Percentiles rank a stretch among this genome's conserved stretches.
phyloP scores from a whole-genome alignment of 169 alveolate species.

The Plasmodium yoelii region DNA sequence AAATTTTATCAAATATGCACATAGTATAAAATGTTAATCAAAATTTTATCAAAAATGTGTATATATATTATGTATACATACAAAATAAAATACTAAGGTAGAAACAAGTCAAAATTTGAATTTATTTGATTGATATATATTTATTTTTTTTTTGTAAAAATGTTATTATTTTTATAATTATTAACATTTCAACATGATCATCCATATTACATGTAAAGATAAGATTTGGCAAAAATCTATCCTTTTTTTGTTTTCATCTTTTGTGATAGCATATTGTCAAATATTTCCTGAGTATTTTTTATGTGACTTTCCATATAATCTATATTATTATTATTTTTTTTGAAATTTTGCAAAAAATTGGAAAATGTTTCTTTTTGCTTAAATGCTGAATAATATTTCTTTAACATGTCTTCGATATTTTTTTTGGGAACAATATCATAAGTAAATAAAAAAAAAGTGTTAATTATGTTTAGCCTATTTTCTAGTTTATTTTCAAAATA shows the following conservation, averaged over 20 bases:
- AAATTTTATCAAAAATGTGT: too few species aligned
- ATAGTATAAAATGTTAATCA: too few species aligned
- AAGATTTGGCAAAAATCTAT: neutral
- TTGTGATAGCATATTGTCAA: slow-evolving; percentile 12
- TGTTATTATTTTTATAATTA: too few species aligned
- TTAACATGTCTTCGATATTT: slow-evolving; percentile 21
- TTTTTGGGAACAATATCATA: slow-evolving; percentile 56
- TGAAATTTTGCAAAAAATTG: slow-evolving; percentile 32
- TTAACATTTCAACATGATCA: too few species aligned
- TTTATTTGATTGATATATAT: too few species aligned
- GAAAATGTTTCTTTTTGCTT: slow-evolving; percentile 45
- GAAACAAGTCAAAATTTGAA: too few species aligned
- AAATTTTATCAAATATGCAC: too few species aligned
- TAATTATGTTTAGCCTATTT: slow-evolving; percentile 19
- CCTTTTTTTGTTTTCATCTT: slow-evolving; percentile 21
- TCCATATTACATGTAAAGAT: too few species aligned
- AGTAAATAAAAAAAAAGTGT: slow-evolving; percentile 77
- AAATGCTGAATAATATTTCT: slow-evolving; percentile 17
- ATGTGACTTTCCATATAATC: slow-evolving; percentile 53
- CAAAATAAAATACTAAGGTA: too few species aligned
- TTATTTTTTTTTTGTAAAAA: too few species aligned
- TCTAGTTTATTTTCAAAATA: slow-evolving; percentile 69
- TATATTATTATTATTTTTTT: slow-evolving; percentile 15
- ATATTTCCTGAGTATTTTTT: slow-evolving; percentile 14
- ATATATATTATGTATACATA: too few species aligned